These are phyloP conservation scores for Akebia trifoliata DNA, from an alignment of 164 flowering plant genomes.

Conservation along the genomic window DNA sequence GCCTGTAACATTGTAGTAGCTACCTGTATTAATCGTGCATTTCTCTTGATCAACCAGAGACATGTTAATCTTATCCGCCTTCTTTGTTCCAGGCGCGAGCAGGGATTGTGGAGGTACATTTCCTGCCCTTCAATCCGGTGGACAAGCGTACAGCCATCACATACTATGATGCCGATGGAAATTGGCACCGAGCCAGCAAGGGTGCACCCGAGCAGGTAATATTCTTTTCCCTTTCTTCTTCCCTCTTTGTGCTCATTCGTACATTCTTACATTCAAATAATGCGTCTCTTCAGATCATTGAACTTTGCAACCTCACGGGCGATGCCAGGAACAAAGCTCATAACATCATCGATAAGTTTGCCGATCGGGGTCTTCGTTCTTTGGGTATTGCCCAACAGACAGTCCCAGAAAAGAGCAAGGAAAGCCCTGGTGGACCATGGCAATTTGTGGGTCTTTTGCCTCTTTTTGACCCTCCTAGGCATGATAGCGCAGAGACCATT, in stretches of 20 bases:
- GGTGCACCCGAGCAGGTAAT: constrained; percentile 49
- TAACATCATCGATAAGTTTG: constrained; percentile 43
- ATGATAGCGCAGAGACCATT: constrained; percentile 91
- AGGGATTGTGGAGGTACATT: constrained; percentile 40
- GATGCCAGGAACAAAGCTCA: constrained; percentile 41
- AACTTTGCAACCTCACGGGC: constrained; percentile 56
- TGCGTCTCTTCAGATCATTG: constrained; percentile 48
- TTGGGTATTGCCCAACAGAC: constrained; percentile 63
- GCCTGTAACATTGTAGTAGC: no score
- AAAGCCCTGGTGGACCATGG: constrained; percentile 74
- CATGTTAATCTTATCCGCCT: no score
- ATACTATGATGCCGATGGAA: constrained; percentile 26
- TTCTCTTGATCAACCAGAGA: no score
- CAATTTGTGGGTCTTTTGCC: constrained; percentile 83
- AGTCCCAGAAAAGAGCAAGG: constrained; percentile 68
- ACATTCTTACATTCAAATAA: background rate
- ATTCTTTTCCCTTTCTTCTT: background rate
- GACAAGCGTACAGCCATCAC: constrained; percentile 45
- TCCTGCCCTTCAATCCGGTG: constrained; percentile 43
- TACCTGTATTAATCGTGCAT: no score
- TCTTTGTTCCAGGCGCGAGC: constrained; percentile 32
- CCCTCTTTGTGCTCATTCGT: background rate
- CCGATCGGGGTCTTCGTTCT: constrained; percentile 76
- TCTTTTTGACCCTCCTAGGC: constrained; percentile 86
- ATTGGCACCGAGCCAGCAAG: constrained; percentile 41